Evolutionary conservation across 1,139 yeast species (phyloP), one percentile per base, ranked within the genome.

Genomic region (Martiniozyma asiatica): DNA sequence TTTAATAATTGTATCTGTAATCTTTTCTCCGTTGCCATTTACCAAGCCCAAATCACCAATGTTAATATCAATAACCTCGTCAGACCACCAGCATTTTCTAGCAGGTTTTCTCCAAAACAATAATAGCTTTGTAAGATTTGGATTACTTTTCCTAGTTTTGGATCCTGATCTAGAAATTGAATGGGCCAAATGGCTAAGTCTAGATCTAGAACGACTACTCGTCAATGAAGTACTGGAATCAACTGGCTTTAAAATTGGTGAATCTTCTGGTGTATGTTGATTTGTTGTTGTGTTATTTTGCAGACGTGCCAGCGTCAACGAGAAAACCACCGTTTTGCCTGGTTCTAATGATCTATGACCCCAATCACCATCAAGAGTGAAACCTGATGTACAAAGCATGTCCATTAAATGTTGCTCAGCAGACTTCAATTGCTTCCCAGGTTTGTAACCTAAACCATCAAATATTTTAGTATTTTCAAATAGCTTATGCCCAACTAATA

Each of bases 41-140:
- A 31, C 50, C 10, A 52, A 30, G 3, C 47, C 52, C 18, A 52
- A 20, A 6, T 42, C 44, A 8, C 49, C 34, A 8, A 79, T 60
- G 21, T 63, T 65, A 20, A 84, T 59, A 6, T 65, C 68, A 14
- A 73, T 60, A 27, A 63, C 59, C 27, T 72, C 73, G 45, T 78
- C 79, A 9, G 81, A 78, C 99, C 99, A 92, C 99, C 99, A 92
- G 57, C 99, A 92, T 52, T 92, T 92, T 48, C 98, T 68, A 1
- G 99, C 99, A 0, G 99, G 99, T 50, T 89, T 89, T 40, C 95
- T 68, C 98, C 98, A 92, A 51, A 92, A 92, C 35, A 92, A 61
- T 23, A 92, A 63, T 33, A 92, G 65, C 51, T 92, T 89, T 21
- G 89, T 81, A 4, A 72, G 65, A 32, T 68, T 63, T 29, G 61